phyloP scores from a whole-genome alignment of 805 yeast species.

The Candida dendrica region DNA sequence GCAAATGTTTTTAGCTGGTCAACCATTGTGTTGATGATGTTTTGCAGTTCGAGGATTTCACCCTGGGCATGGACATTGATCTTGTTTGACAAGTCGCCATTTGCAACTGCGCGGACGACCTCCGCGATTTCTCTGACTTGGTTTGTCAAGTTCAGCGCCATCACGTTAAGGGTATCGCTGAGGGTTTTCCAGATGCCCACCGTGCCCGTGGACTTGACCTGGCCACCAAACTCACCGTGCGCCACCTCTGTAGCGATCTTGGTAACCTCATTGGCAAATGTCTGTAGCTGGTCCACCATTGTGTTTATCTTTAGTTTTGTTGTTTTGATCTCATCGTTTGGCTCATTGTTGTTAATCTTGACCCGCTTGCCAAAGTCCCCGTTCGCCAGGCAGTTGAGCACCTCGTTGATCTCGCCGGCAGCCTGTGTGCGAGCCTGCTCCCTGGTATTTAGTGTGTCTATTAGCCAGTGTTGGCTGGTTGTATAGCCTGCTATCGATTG shows the following conservation, averaged over 20 bases:
- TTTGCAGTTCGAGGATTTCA: constrained; percentile 76
- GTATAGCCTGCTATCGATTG: background rate
- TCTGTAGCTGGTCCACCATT: constrained; percentile 80
- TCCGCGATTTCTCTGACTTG: constrained; percentile 89
- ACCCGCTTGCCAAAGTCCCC: constrained; percentile 79
- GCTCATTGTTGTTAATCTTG: constrained; percentile 41
- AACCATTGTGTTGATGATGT: constrained; percentile 87
- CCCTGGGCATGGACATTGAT: constrained; percentile 91
- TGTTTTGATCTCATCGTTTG: constrained; percentile 76
- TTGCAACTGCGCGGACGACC: constrained; percentile 83
- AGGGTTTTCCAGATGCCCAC: constrained; percentile 86
- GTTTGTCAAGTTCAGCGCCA: constrained; percentile 82
- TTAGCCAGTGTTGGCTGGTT: background rate
- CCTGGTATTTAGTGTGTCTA: background rate
- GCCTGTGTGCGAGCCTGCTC: background rate
- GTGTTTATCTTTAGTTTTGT: constrained; percentile 78
- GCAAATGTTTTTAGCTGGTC: constrained; percentile 84
- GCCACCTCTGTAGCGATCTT: constrained; percentile 87
- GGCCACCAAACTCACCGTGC: constrained; percentile 84
- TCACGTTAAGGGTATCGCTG: constrained; percentile 82
- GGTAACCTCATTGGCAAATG: constrained; percentile 80
- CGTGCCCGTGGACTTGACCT: constrained; percentile 63
- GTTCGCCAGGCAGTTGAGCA: constrained; percentile 75
- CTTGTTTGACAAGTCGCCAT: constrained; percentile 76
- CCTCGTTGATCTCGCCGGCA: constrained; percentile 71